Evolutionary conservation across 2,329 filamentous ascomycete species (phyloP), one percentile per base, ranked within the genome.

Genomic region (Aureobasidium leucospermi): DNA sequence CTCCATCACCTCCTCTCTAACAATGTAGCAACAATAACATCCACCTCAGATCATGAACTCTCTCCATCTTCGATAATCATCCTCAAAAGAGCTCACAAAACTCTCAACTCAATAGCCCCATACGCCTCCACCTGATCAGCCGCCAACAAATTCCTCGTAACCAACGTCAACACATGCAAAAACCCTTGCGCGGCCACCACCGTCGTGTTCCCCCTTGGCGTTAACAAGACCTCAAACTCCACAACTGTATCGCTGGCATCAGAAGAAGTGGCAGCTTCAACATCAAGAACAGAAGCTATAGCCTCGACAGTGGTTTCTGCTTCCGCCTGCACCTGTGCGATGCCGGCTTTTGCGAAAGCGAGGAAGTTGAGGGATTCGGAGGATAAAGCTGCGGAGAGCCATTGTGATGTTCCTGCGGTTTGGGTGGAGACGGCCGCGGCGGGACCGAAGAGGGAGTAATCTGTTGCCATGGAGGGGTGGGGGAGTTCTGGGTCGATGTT

Each of bases 101-200:
- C 51, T 4, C 52, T 45, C 52, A 56, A 45, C 52, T 45, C 41
- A 29, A 56, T 56, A 31, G 7, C 41, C 19, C 31, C 41, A 16
- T 77, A 79, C 0, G 68, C 65, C 38, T 74, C 69, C 3, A 71
- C 72, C 72, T 96, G 90, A 62, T 80, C 73, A 5, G 92, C 83
- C 16, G 74, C 69, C 60, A 79, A 64, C 60, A 79, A 63, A 9
- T 71, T 71, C 64, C 75, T 75, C 34, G 70, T 71, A 3, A 83
- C 85, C 45, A 94, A 78, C 10, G 81, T 79, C 13, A 95, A 79
- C 2, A 89, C 79, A 69, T 94, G 88, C 74, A 88, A 83, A 68
- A 90, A 87, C 0, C 85, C 89, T 70, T 91, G 88, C 2, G 88
- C 85, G 8, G 87, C 88, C 11, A 90, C 84, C 32, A 82, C 75